A percentile compares a stretch with the other conserved stretches of the same genome.
These are phyloP conservation scores for Pholiota adiposa DNA, from an alignment of 1,284 basidiomycete species.

Conservation along the genomic window DNA sequence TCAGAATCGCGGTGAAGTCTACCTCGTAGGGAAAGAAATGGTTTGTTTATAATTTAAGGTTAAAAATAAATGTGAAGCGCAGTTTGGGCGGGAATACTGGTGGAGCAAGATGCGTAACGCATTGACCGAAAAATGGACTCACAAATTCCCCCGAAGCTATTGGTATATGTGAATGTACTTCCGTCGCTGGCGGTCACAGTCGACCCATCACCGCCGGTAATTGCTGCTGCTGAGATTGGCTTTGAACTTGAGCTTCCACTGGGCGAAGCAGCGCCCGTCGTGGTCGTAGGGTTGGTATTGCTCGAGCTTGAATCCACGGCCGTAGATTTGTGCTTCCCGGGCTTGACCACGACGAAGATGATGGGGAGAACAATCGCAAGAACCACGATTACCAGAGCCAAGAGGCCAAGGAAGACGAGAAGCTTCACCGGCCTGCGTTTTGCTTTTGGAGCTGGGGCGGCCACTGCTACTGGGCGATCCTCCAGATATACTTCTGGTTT, in stretches of 20 bases:
- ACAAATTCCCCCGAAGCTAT: slow-evolving; percentile 76
- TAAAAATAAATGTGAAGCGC: slow-evolving; percentile 5
- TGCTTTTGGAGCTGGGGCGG: slow-evolving; percentile 14
- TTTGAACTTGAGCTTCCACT: slow-evolving; percentile 11
- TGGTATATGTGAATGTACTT: slow-evolving; percentile 67
- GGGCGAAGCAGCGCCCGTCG: slow-evolving; percentile 6
- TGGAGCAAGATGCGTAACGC: background rate
- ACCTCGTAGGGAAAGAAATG: background rate
- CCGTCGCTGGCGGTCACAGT: slow-evolving; percentile 66
- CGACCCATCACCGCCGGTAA: slow-evolving; percentile 69
- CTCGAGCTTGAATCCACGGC: slow-evolving; percentile 6
- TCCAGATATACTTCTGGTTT: slow-evolving; percentile 9
- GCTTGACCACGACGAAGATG: slow-evolving; percentile 57
- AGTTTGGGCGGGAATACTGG: background rate
- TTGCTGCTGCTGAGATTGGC: slow-evolving; percentile 24
- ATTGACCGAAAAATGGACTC: slow-evolving; percentile 36
- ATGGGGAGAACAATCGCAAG: slow-evolving; percentile 57
- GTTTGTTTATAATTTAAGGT: background rate
- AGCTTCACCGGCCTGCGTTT: slow-evolving; percentile 22
- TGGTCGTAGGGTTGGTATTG: background rate
- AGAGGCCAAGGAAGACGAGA: slow-evolving; percentile 30
- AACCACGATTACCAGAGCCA: slow-evolving; percentile 45
- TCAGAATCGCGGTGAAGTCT: background rate
- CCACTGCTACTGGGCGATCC: background rate
- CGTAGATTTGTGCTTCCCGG: slow-evolving; percentile 18